Base-by-base conservation (phyloP, 1,139 yeast species). In the Debaryomyces sp. region DNA sequence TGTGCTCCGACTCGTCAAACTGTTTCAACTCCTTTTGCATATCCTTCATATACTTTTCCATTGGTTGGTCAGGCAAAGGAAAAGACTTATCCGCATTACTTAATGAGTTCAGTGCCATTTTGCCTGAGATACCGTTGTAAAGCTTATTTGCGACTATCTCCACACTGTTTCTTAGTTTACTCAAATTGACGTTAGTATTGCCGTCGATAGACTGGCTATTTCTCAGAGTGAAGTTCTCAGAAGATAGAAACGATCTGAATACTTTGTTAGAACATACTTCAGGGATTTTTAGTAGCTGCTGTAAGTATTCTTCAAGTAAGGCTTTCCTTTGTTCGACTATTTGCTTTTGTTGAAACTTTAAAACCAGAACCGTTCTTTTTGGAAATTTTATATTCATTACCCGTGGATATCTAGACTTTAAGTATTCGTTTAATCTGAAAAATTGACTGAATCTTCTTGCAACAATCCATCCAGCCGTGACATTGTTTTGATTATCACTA, bases 391-490 rank as follows among this genome's bases (percentile, higher is more conserved):
- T 61, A 3, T 63, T 67, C 2, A 70, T 65, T 6, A 87, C 84
- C 43, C 68, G 70, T 0, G 84, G 77, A 56, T 85, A 86, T 43
- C 70, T 72, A 3, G 66, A 64, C 49, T 78, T 81, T 53, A 92
- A 68, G 55, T 87, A 85, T 54, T 81, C 84, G 59, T 91, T 85
- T 29, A 92, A 71, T 53, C 79, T 81, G 65, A 78, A 84, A 63
- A 92, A 92, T 59, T 92, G 97, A 58, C 89, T 88, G 61, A 84
- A 92, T 49, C 98, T 72, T 56, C 97, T 72, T 0, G 96, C 95
- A 29, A 91, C 89, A 44, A 89, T 84, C 97, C 97, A 92, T 0
- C 92, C 90, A 0, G 94, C 90, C 7, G 81, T 74, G 6, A 80
- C 77, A 6, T 70, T 71, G 15, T 75, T 74, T 3, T 77, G 71